Base-by-base conservation (phyloP, 768 basidiomycete genomes). In the Phlegmacium glaucopus region DNA sequence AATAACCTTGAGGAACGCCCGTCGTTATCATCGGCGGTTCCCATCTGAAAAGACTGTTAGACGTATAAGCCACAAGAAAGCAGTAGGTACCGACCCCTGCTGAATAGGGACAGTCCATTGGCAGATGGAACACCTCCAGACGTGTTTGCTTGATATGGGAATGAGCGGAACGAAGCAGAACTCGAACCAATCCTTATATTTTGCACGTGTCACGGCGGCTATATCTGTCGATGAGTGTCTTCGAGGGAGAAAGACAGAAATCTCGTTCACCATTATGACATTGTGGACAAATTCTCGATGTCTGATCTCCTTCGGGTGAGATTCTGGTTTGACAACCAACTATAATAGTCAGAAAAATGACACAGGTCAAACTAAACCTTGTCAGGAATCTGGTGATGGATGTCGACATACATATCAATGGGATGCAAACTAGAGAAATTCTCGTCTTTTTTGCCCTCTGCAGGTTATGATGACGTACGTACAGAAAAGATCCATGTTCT, bases 71-170 rank as follows among this genome's bases (percentile, higher is more conserved):
- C 7, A 38, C 9, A 25, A 11, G 22, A 17, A 37, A 30, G 11
- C 9, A 6, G 39, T 36, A 26, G n/a, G 4, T 34, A 54, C 75
- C 45, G 48, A 80, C 78, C 76, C 79, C 50, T 68, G 60, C 55
- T 78, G 76, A 52, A 72, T 65, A 2, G 72, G 71, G 26, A 76
- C 69, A 48, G 67, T 68, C 73, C 83, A 82, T 49, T 80, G 76
- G 62, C 86, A 87, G 50, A 84, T 83, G 9, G 72, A 67, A 63
- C 85, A 87, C 45, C 76, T 60, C 86, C 86, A 87, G 37, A 87
- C 59, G 48, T 75, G 78, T 39, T 71, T 76, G 11, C 74, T 75
- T 30, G 60, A 71, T 64, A 87, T 70, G 2, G 86, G 86, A 32
- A 87, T 60, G 47, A 88, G 64, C 9, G 82, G 85, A 12, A 88